A percentile compares a stretch with the other conserved stretches of the same genome.
phyloP scores from a whole-genome alignment of 345 rosid species.

The Nasturtium officinale region DNA sequence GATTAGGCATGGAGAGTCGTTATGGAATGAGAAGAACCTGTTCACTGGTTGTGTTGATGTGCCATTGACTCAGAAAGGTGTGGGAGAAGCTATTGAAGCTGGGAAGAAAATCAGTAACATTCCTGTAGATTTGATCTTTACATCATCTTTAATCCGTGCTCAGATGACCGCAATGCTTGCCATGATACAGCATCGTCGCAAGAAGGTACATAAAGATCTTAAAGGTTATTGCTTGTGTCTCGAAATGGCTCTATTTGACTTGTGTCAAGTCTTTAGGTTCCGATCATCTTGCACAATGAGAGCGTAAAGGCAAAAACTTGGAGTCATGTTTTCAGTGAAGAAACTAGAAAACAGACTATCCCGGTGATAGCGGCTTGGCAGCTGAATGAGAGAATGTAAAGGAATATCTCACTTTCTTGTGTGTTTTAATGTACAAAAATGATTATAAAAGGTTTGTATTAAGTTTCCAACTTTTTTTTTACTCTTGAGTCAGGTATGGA shows the following conservation, averaged over 20 bases:
- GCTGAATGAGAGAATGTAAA: slow-evolving; percentile 95
- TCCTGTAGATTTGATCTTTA: slow-evolving; percentile 90
- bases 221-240: not conserved
- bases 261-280: slow-evolving; percentile 59
- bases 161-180: slow-evolving; percentile 99
- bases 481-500: slow-evolving; percentile 74
- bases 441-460: not conserved
- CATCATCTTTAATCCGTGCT: slow-evolving; percentile 91
- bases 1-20: slow-evolving; percentile 95
- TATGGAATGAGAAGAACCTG: slow-evolving; percentile 98
- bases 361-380: slow-evolving; percentile 94
- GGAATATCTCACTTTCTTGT: not conserved
- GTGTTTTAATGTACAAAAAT: not conserved
- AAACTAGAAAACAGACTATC: slow-evolving; percentile 75
- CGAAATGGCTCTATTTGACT: not conserved
- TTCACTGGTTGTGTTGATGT: slow-evolving; percentile 99
- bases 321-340: slow-evolving; percentile 91
- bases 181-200: slow-evolving; percentile 94
- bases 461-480: slow-evolving; percentile 3
- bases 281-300: slow-evolving; percentile 74
- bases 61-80: slow-evolving; percentile 89
- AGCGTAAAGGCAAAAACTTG: slow-evolving; percentile 79
- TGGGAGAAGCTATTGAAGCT: slow-evolving; percentile 97
- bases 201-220: slow-evolving; percentile 53
- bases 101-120: slow-evolving; percentile 95